Base-by-base conservation (phyloP, 2,329 filamentous ascomycete genomes). In the Tympanopsis confertula region DNA sequence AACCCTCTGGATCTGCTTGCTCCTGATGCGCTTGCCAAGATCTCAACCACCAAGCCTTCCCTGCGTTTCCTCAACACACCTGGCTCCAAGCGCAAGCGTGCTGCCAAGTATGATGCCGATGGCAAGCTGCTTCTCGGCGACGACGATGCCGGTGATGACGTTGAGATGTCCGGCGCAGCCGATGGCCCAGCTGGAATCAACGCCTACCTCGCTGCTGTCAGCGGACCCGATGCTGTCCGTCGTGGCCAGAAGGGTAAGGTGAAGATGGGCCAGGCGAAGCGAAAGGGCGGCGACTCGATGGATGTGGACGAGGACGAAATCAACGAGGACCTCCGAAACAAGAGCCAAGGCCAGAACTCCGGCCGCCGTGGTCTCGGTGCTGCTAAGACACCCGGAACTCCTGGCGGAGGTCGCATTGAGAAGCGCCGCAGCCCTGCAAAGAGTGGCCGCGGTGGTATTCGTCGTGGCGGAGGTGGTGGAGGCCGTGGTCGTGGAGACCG, bases 1-100 rank as follows among this genome's bases (percentile, higher is more conserved):
- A 91, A 96, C 57, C 91, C 91, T 1, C 79, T 98, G 30, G 91
- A 98, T 63, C 73, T 98, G 35, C 74, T 98, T 13, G 89, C 91
- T 51, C 83, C 86, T 43, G 82, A 81, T 54, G 86, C 88, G 5
- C 74, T 98, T 30, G 89, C 86, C 38, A 91, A 86, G 55, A 95
- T 98, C 51, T 94, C 88, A 3, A 86, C 85, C 4, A 94, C 86
- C 10, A 89, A 87, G 57, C 89, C 88, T 3, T 61, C 72, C 39
- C 80, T 77, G 54, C 59, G 71, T 47, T 73, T 33, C 30, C 30
- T 33, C 30, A 33, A 33, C 30, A 33, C 30, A 13, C 30, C 30
- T 18, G 30, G 73, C 54, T 68, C 70, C 49, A 66, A 66, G 13
- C 45, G 55, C 55, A 54, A 50, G 38, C 72, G 62, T 30, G 83